Percentiles rank a stretch among this genome's conserved stretches.
phyloP scores from a whole-genome alignment of 1,284 basidiomycete genomes.

The Fomitopsis schrenkii region DNA sequence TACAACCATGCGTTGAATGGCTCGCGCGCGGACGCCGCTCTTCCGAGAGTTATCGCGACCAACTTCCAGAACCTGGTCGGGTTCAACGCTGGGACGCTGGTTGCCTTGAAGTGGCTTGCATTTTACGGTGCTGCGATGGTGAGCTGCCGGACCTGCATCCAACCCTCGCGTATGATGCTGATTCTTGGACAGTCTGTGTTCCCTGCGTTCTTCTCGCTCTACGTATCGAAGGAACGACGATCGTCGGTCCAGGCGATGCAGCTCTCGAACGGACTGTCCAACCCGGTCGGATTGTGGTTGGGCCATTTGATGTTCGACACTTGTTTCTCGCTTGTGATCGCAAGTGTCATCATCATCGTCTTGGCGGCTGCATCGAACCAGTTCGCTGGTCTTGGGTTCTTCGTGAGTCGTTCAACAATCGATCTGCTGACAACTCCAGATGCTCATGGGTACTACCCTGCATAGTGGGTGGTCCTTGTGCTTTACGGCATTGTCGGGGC shows the following conservation, averaged over 20 bases:
- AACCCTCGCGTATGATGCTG: slow-evolving; percentile 2
- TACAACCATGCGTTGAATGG: slow-evolving; percentile 55
- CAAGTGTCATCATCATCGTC: slow-evolving; percentile 60
- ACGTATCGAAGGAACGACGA: slow-evolving; percentile 64
- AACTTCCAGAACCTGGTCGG: slow-evolving; percentile 54
- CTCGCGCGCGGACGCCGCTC: slow-evolving; percentile 30
- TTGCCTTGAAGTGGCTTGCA: slow-evolving; percentile 60
- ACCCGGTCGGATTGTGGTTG: slow-evolving; percentile 73
- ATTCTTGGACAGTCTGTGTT: slow-evolving; percentile 50
- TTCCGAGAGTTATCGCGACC: slow-evolving; percentile 48
- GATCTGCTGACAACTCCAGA: background rate
- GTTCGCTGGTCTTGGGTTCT: slow-evolving; percentile 67
- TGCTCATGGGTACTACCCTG: background rate
- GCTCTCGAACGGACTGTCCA: slow-evolving; percentile 70
- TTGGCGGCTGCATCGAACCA: slow-evolving; percentile 56
- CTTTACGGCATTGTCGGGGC: slow-evolving; percentile 69
- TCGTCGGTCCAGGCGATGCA: slow-evolving; percentile 77
- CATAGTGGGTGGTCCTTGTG: slow-evolving; percentile 66
- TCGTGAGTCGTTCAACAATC: slow-evolving; percentile 40
- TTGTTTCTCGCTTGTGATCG: slow-evolving; percentile 50
- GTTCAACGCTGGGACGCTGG: slow-evolving; percentile 48
- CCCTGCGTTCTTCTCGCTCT: slow-evolving; percentile 77
- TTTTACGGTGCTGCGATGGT: slow-evolving; percentile 73
- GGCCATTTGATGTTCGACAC: slow-evolving; percentile 77
- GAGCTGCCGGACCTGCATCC: slow-evolving; percentile 14